Percentiles rank a stretch among this genome's conserved stretches.
These are phyloP conservation scores for Vitis riparia DNA, from an alignment of 164 flowering plant genomes.

Conservation along the genomic window DNA sequence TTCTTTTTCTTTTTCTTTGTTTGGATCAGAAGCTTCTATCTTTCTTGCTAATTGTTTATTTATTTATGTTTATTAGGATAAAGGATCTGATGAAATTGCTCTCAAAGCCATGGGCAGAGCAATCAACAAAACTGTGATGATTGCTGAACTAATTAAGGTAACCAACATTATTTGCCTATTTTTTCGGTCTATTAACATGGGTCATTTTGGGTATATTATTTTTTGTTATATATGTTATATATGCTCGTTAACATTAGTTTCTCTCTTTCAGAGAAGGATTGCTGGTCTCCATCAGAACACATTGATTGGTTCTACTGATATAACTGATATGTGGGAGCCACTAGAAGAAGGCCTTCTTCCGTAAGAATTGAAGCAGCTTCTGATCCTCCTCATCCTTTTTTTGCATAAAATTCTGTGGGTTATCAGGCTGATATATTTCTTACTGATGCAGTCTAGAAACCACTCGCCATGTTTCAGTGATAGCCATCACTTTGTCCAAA, in stretches of 20 bases:
- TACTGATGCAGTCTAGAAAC: constrained; percentile 32
- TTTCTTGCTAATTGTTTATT: constrained; percentile 1
- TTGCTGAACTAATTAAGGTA: constrained; percentile 66
- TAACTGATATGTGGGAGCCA: constrained; percentile 45
- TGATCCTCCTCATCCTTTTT: background rate
- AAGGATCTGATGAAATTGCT: constrained; percentile 46
- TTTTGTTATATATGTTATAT: background rate
- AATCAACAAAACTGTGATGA: constrained; percentile 65
- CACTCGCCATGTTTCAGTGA: constrained; percentile 39
- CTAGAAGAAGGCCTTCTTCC: constrained; percentile 45
- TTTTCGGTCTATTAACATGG: too few species aligned
- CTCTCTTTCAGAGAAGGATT: constrained; percentile 24
- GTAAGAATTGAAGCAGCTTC: constrained; percentile 16
- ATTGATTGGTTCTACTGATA: constrained; percentile 28
- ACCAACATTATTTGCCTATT: background rate
- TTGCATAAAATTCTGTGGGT: background rate
- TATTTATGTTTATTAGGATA: constrained; percentile 34
- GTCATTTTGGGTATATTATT: too few species aligned
- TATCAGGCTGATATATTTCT: background rate
- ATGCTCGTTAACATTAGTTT: background rate
- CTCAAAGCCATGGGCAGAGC: constrained; percentile 81
- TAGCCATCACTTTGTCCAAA: constrained; percentile 34
- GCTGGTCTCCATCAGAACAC: constrained; percentile 37
- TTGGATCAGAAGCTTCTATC: background rate
- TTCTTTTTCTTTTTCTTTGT: background rate